These are phyloP conservation scores for Calonectria honghensis DNA, from an alignment of 2,329 filamentous ascomycete genomes.

Conservation along the genomic window DNA sequence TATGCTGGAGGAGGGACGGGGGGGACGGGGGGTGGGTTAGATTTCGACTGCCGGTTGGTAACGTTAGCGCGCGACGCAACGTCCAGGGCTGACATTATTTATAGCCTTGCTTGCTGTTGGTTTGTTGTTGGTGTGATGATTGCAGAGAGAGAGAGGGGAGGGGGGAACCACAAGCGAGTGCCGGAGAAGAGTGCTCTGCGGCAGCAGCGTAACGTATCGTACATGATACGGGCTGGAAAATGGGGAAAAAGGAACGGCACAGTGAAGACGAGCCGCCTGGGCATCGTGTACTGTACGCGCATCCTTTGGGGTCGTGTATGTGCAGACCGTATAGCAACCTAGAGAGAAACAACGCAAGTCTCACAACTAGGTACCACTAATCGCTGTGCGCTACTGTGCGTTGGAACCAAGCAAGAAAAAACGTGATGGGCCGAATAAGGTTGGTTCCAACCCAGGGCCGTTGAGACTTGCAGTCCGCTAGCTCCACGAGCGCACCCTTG, in stretches of 20 bases:
- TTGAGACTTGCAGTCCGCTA: conserved; percentile 33
- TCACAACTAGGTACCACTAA: conserved; percentile 25
- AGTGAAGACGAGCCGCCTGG: neutral
- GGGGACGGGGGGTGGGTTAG: neutral
- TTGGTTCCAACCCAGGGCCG: conserved; percentile 34
- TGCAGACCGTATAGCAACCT: conserved; percentile 18
- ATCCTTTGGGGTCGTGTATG: conserved; percentile 7
- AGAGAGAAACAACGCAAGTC: conserved; percentile 18
- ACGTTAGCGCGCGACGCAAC: conserved; percentile 16
- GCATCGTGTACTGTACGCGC: neutral
- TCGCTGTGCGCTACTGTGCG: conserved; percentile 18
- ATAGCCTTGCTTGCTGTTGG: conserved; percentile 5
- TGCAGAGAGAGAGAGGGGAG: neutral
- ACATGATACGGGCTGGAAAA: neutral
- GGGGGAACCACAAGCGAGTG: conserved; percentile 2
- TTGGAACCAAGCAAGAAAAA: conserved; percentile 16
- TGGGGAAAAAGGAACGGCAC: neutral
- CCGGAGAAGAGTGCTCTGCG: neutral
- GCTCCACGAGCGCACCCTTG: conserved; percentile 23
- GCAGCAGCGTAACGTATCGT: neutral
- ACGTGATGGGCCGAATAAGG: conserved; percentile 31
- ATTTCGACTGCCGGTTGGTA: conserved; percentile 19
- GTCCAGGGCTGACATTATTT: conserved; percentile 17
- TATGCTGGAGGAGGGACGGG: neutral
- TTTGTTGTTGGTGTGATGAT: neutral